Conservation (phyloP, 345 rosid species). For the Syzygium oleosum region DNA sequence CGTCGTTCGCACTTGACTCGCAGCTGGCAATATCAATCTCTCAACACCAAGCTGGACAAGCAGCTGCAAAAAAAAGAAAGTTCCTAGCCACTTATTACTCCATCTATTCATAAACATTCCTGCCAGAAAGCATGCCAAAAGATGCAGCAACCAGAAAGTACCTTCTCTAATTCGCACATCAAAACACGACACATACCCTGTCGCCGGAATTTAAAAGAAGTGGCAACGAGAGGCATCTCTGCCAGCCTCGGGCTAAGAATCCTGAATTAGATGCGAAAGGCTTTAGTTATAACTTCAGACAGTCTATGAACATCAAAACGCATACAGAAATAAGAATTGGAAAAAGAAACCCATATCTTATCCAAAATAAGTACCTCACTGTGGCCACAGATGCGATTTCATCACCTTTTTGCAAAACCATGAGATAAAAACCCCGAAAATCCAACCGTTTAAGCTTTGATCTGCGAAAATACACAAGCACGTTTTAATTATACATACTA, state of each 20-base stretch:
- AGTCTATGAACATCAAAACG: not conserved
- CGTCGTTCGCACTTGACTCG: constrained; percentile 9
- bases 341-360: not conserved
- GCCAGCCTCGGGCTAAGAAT: constrained; percentile 34
- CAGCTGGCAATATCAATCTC: constrained; percentile 22
- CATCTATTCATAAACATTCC: not conserved
- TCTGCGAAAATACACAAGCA: constrained; percentile 8
- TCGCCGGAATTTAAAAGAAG: constrained; percentile 26
- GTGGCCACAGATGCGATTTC: constrained; percentile 33
- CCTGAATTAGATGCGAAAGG: constrained; percentile 12
- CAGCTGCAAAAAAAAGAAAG: constrained; percentile 6
- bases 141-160: not conserved
- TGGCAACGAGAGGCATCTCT: constrained; percentile 43
- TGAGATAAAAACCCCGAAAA: constrained; percentile 35
- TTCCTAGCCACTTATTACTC: not conserved
- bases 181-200: constrained; percentile 42
- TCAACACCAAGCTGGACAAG: constrained; percentile 15
- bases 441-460: constrained; percentile 31
- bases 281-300: not conserved
- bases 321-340: not conserved
- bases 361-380: constrained; percentile 19
- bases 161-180: constrained; percentile 32
- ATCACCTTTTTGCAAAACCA: constrained; percentile 29
- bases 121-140: not conserved
- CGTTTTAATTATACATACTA: not conserved